Evolutionary conservation across 306 rosid genomes (phyloP).

Genomic region (Castanopsis chinensis): DNA sequence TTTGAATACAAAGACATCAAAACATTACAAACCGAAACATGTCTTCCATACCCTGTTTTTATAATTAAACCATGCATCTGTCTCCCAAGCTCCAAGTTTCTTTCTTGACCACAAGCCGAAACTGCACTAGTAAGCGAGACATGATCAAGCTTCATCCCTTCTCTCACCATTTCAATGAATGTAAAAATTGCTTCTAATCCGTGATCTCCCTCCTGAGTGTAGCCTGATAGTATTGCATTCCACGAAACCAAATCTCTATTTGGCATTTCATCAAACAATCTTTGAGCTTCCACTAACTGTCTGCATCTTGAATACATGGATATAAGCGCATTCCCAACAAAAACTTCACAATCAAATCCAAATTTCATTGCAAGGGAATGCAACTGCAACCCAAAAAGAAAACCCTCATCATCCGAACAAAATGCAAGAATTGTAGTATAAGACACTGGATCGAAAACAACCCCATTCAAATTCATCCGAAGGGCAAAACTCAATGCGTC

Average conservation of each 20-base stretch:
- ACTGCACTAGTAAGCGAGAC: slow-evolving; percentile 68
- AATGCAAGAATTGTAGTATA: slow-evolving; percentile 59
- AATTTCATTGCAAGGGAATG: slow-evolving; percentile 54
- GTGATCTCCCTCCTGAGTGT: slow-evolving; percentile 65
- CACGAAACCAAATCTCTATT: slow-evolving; percentile 65
- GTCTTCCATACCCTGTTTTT: slow-evolving; percentile 58
- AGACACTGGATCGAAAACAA: slow-evolving; percentile 68
- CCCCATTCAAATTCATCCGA: slow-evolving; percentile 54
- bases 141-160: slow-evolving; percentile 62
- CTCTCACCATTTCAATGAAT: slow-evolving; percentile 62
- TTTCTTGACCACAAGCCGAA: slow-evolving; percentile 72
- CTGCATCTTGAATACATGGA: slow-evolving; percentile 71
- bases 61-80: slow-evolving; percentile 63
- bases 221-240: slow-evolving; percentile 79
- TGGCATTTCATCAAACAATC: slow-evolving; percentile 67
- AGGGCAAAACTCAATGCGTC: slow-evolving; percentile 56
- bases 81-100: slow-evolving; percentile 54
- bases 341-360: slow-evolving; percentile 63
- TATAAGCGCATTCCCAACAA: slow-evolving; percentile 72
- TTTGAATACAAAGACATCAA: slow-evolving; percentile 76
- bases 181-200: slow-evolving; percentile 53
- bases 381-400: slow-evolving; percentile 65
- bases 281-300: slow-evolving; percentile 47
- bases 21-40: slow-evolving; percentile 64
- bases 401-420: slow-evolving; percentile 48